A percentile compares a stretch with the other conserved stretches of the same genome.
Conservation (phyloP, 2,329 filamentous ascomycete species). For the Colletotrichum sp. region DNA sequence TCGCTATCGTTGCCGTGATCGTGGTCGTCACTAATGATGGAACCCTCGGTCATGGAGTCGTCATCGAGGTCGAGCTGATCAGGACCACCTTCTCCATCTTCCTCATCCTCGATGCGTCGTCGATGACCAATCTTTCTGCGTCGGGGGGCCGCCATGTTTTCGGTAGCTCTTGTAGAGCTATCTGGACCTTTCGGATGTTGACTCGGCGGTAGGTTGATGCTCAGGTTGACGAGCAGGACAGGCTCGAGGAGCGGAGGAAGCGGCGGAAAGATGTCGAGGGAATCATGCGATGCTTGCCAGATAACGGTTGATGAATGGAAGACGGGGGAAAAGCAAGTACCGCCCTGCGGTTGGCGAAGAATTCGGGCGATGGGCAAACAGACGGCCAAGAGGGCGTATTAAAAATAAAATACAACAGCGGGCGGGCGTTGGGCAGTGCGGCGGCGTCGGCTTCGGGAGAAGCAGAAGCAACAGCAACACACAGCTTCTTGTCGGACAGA, state of each 20-base stretch:
- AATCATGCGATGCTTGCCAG: constrained; percentile 19
- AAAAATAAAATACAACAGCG: constrained; percentile 18
- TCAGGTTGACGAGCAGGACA: constrained; percentile 8
- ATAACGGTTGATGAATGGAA: constrained; percentile 2
- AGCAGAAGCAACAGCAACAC: not conserved
- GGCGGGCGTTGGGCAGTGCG: not conserved
- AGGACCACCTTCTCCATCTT: constrained; percentile 67
- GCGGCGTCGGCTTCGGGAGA: not conserved
- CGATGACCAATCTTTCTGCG: constrained; percentile 71
- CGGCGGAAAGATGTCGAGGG: constrained; percentile 10
- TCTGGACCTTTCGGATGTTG: not conserved
- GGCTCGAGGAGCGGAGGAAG: constrained; percentile 19
- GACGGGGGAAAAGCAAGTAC: constrained; percentile 19
- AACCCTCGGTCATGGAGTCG: constrained; percentile 70
- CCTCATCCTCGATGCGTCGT: constrained; percentile 73
- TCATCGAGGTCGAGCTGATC: constrained; percentile 65
- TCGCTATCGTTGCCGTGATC: constrained; percentile 66
- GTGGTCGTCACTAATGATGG: constrained; percentile 66
- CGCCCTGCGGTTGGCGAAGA: constrained; percentile 21
- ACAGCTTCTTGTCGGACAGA: constrained; percentile 14
- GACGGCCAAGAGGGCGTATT: constrained; percentile 15
- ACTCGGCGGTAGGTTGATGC: constrained; percentile 4
- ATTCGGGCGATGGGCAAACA: constrained; percentile 18
- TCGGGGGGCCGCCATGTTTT: constrained; percentile 55
- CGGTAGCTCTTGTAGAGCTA: constrained; percentile 12